Evolutionary conservation across 352 stramenopile genomes (phyloP).

Genomic region (Phytophthora foliorum): DNA sequence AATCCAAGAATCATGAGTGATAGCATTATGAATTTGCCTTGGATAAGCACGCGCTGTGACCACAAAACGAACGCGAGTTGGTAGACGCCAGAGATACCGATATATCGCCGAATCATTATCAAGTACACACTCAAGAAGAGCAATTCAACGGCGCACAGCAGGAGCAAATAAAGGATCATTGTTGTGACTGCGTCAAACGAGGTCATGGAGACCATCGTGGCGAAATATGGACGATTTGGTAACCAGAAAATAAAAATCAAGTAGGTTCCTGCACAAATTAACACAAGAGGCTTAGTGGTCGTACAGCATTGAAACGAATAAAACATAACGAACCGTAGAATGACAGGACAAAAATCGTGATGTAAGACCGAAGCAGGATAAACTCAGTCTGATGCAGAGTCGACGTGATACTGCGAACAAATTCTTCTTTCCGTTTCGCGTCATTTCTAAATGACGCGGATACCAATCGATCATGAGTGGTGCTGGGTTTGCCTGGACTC

Average conservation of each 20-base stretch:
- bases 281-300: background rate
- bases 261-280: constrained; percentile 27
- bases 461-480: background rate
- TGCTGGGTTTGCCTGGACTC: too few species aligned
- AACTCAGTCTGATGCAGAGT: constrained; percentile 37
- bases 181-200: constrained; percentile 12
- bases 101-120: constrained; percentile 12
- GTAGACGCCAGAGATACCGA: constrained; percentile 12
- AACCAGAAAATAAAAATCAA: constrained; percentile 29
- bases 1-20: constrained; percentile 38
- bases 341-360: constrained; percentile 25
- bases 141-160: constrained; percentile 24
- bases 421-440: constrained; percentile 14
- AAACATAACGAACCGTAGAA: constrained; percentile 32
- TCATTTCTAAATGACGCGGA: background rate
- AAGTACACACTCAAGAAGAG: constrained; percentile 32
- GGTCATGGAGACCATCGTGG: constrained; percentile 31
- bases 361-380: constrained; percentile 40
- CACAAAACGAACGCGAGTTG: constrained; percentile 46
- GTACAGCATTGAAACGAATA: constrained; percentile 1
- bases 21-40: constrained; percentile 32
- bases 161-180: constrained; percentile 16
- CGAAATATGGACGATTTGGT: constrained; percentile 35
- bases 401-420: constrained; percentile 16
- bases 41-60: constrained; percentile 34